Evolutionary conservation across 2,329 filamentous ascomycete genomes (phyloP).

Genomic region (Fusarium multiceps): DNA sequence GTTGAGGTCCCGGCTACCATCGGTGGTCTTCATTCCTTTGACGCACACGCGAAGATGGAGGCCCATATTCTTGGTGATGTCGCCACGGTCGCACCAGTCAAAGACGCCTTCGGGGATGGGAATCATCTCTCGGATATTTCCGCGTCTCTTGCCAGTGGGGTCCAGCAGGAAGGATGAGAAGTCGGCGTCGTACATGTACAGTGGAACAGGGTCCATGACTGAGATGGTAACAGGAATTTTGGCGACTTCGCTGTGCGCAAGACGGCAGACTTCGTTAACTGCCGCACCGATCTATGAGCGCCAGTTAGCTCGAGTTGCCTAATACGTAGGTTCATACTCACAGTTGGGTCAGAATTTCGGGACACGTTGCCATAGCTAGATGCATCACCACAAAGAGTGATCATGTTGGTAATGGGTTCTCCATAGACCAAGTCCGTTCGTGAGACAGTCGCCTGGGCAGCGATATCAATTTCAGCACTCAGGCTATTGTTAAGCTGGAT

Average conservation of each 20-base stretch:
- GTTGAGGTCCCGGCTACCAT: background rate
- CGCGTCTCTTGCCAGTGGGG: background rate
- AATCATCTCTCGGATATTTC: background rate
- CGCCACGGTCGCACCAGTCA: background rate
- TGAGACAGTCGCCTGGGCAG: background rate
- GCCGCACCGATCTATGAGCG: background rate
- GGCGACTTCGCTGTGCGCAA: background rate
- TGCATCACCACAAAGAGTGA: background rate
- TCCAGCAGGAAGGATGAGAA: constrained; percentile 1
- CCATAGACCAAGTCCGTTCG: background rate
- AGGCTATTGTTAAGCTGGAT: background rate
- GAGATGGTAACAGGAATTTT: background rate
- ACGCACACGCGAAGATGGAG: background rate
- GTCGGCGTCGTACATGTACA: constrained; percentile 3
- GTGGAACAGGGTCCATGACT: background rate
- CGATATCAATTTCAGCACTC: constrained; percentile 3
- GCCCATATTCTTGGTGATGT: constrained; percentile 1
- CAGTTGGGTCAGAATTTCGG: background rate
- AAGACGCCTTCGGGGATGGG: background rate
- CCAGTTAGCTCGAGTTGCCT: background rate
- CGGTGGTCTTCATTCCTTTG: background rate
- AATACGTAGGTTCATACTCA: background rate
- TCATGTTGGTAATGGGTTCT: background rate
- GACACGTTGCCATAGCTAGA: background rate
- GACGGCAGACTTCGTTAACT: background rate